Conservation (phyloP, 1,284 basidiomycete genomes). For the Abortiporus biennis region DNA sequence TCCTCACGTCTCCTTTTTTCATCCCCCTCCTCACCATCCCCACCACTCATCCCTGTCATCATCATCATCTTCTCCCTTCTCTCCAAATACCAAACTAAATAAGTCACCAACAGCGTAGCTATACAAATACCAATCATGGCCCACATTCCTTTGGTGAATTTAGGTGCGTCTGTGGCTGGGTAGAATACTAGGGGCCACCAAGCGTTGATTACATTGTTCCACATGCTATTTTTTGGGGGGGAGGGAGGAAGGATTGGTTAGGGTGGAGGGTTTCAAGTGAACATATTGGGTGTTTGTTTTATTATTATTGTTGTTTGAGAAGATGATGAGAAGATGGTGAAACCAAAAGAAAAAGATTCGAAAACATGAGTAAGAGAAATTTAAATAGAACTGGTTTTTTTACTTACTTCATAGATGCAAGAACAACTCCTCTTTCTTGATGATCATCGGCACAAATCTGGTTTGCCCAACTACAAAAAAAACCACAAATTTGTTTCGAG, state of each 20-base stretch:
- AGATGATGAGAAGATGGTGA: no score
- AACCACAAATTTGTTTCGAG: not conserved
- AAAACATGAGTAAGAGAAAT: not conserved
- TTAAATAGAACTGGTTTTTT: not conserved
- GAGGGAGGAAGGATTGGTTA: constrained; percentile 3
- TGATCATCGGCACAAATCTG: constrained; percentile 64
- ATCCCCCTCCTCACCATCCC: constrained; percentile 1
- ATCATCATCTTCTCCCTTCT: constrained; percentile 29
- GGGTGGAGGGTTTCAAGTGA: no score
- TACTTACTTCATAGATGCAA: constrained; percentile 64
- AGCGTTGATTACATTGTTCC: constrained; percentile 65
- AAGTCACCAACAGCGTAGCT: constrained; percentile 51
- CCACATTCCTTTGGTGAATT: constrained; percentile 59
- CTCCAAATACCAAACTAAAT: constrained; percentile 52
- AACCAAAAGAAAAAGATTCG: no score
- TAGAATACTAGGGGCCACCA: constrained; percentile 71
- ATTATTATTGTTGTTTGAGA: not conserved
- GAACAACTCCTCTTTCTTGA: constrained; percentile 59
- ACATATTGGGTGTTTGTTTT: not conserved
- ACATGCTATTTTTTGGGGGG: constrained; percentile 41
- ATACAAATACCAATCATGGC: constrained; percentile 55
- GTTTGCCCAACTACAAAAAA: constrained; percentile 51
- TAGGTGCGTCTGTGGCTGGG: constrained; percentile 58
- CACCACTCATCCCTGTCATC: no score
- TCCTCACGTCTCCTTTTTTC: constrained; percentile 11